A percentile compares a stretch with the other conserved stretches of the same genome.
Conservation (phyloP, 2,329 filamentous ascomycete genomes). For the Alternaria atra region DNA sequence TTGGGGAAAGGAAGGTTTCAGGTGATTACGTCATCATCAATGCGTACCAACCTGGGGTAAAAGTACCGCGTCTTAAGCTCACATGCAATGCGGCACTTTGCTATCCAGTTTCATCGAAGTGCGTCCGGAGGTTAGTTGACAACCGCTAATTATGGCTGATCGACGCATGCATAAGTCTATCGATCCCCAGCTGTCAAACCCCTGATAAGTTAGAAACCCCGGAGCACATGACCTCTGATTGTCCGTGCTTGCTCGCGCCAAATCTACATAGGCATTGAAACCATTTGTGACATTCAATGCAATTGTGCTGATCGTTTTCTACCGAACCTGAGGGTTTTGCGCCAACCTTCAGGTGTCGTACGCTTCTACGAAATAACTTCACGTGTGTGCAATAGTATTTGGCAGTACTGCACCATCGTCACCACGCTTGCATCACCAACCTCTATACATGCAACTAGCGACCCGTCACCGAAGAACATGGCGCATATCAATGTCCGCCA, state of each 20-base stretch:
- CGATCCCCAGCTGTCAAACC: background rate
- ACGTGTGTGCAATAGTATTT: background rate
- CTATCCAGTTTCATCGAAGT: background rate
- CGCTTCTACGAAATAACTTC: too few species aligned
- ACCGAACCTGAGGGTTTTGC: background rate
- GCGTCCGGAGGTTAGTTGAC: background rate
- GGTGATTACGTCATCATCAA: background rate
- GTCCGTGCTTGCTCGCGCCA: background rate
- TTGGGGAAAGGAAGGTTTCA: background rate
- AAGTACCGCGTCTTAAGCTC: background rate
- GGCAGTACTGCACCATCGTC: background rate
- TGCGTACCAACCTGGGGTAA: background rate
- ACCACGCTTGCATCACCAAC: background rate
- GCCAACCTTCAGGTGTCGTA: background rate
- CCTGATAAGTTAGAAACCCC: background rate
- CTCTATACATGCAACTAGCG: background rate
- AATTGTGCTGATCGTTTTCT: background rate
- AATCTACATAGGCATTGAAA: background rate
- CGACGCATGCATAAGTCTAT: background rate
- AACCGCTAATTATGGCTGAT: background rate
- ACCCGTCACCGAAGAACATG: background rate
- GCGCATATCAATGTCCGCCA: background rate
- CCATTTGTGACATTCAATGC: background rate
- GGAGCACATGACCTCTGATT: background rate
- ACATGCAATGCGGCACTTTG: background rate